Percentiles rank a stretch among this genome's conserved stretches.
Evolutionary conservation across 306 rosid genomes (phyloP).

Genomic region (Dryas drummondii): DNA sequence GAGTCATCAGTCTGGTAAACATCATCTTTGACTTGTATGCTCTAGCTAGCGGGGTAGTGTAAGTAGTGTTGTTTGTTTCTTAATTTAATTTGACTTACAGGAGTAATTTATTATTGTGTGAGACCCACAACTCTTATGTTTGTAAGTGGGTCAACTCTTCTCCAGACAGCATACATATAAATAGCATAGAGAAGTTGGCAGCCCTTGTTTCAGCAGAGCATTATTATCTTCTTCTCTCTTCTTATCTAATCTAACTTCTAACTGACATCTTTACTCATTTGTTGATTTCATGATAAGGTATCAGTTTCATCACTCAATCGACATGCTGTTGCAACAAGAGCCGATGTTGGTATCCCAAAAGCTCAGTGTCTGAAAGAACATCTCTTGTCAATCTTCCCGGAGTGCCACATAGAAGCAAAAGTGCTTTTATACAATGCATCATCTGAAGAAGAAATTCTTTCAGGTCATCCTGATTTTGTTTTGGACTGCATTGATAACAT

Average conservation of each 20-base stretch:
- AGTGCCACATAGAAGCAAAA: conserved; percentile 83
- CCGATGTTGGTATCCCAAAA: conserved; percentile 94
- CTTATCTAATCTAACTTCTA: neutral
- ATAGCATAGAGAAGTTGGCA: neutral
- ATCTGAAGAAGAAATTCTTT: conserved; percentile 90
- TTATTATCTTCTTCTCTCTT: neutral
- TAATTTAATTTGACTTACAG: neutral
- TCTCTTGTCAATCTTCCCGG: conserved; percentile 83
- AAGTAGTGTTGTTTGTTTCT: neutral
- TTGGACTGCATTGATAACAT: conserved; percentile 94
- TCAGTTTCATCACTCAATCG: conserved; percentile 98
- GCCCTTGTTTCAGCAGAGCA: neutral
- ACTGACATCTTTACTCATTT: conserved; percentile 35
- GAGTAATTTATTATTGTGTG: neutral
- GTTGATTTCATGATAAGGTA: conserved; percentile 69
- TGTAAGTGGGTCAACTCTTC: neutral
- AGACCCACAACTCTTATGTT: neutral
- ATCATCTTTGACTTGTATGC: neutral
- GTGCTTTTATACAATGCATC: conserved; percentile 81
- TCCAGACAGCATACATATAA: neutral
- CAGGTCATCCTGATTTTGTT: conserved; percentile 88
- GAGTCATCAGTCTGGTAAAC: too few relatives aligned
- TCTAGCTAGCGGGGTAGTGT: neutral
- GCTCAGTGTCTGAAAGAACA: conserved; percentile 94
- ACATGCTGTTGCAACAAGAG: conserved; percentile 97